Conservation (phyloP, 495 filamentous ascomycete species). For the Oleoguttula mirabilis region DNA sequence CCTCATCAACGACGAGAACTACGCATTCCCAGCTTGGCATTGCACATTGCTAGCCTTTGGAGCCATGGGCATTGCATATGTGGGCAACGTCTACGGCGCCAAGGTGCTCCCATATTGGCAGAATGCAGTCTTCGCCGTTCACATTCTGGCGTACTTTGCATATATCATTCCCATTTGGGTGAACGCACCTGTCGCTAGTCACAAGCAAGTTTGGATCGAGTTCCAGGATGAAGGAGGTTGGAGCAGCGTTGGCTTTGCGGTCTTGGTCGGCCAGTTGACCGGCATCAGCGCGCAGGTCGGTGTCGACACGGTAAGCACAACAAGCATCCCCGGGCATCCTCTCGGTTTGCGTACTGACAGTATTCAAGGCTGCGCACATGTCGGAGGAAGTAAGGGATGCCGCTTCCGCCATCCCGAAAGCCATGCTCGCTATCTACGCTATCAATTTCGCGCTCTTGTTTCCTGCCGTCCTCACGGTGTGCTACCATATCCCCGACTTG, state of each 20-base stretch:
- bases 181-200: constrained; percentile 11
- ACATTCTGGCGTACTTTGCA: constrained; percentile 26
- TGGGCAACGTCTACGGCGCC: constrained; percentile 1
- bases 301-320: constrained; percentile 17
- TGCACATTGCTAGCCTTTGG: constrained; percentile 38
- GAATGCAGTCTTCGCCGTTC: background rate
- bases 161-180: constrained; percentile 25
- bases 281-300: constrained; percentile 24
- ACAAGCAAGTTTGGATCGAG: constrained; percentile 19
- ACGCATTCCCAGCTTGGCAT: constrained; percentile 36
- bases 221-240: constrained; percentile 23
- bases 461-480: constrained; percentile 35
- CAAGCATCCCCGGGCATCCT: too few relatives aligned
- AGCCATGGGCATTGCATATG: constrained; percentile 25
- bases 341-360: too few relatives aligned
- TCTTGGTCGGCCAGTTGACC: constrained; percentile 5
- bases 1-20: constrained; percentile 30
- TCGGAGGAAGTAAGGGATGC: constrained; percentile 15
- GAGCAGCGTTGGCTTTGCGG: constrained; percentile 13
- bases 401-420: background rate
- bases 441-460: constrained; percentile 7
- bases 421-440: constrained; percentile 10
- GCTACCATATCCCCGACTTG: constrained; percentile 36
- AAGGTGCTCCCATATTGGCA: constrained; percentile 1
- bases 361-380: constrained; percentile 15